A percentile compares a stretch with the other conserved stretches of the same genome.
Conservation (phyloP, 164 flowering plant genomes). For the Brasenia schreberi region DNA sequence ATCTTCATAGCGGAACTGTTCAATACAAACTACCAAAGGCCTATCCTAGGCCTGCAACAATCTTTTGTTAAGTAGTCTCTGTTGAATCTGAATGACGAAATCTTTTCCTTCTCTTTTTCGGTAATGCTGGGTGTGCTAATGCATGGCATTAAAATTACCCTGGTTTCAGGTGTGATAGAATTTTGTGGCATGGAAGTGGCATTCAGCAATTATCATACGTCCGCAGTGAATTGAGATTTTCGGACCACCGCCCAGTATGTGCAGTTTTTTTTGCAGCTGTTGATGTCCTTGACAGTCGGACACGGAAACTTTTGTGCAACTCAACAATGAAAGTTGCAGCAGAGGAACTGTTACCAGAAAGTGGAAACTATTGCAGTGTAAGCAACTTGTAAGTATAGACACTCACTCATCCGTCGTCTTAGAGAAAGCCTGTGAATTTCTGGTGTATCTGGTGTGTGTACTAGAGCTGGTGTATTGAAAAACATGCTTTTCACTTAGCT, state of each 20-base stretch:
- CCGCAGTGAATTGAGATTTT: slow-evolving; percentile 51
- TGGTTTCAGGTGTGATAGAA: slow-evolving; percentile 68
- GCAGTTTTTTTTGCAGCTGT: slow-evolving; percentile 52
- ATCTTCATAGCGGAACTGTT: too few relatives aligned
- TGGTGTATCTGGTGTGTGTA: too few relatives aligned
- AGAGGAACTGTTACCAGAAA: slow-evolving; percentile 18
- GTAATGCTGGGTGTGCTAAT: too few relatives aligned
- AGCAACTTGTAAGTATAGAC: slow-evolving; percentile 9
- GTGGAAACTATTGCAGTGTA: slow-evolving; percentile 4
- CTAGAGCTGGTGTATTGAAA: too few relatives aligned
- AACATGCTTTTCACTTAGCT: too few relatives aligned
- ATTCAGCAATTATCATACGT: slow-evolving; percentile 43
- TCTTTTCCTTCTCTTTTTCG: too few relatives aligned
- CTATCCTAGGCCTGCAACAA: too few relatives aligned
- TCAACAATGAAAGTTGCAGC: slow-evolving; percentile 11
- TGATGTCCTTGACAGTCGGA: slow-evolving; percentile 11
- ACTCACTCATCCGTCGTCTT: too few relatives aligned
- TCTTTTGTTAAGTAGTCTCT: too few relatives aligned
- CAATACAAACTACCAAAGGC: too few relatives aligned
- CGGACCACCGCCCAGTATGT: slow-evolving; percentile 84
- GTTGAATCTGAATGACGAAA: too few relatives aligned
- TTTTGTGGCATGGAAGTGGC: slow-evolving; percentile 69
- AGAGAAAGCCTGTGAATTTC: too few relatives aligned
- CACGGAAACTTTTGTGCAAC: slow-evolving; percentile 9
- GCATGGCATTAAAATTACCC: neutral